Base-by-base conservation (phyloP, 2,329 filamentous ascomycete genomes). In the Fusarium pseudograminearum region DNA sequence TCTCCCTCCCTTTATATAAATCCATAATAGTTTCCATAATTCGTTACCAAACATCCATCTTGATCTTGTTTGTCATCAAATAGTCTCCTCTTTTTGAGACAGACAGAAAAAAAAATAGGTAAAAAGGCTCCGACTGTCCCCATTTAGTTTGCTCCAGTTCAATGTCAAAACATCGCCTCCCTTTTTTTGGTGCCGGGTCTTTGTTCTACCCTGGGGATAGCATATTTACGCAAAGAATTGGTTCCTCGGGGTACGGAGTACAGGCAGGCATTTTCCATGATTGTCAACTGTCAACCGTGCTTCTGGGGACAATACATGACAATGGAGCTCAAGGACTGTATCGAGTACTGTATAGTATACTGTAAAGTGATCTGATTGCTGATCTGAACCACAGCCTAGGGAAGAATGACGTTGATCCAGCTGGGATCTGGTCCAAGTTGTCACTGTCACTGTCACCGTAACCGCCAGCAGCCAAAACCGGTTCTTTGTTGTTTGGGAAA, bases 371-470 rank as follows among this genome's bases (percentile, higher is more conserved):
- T 31, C 44, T 16, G 44, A 46, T 44, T 40, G 36, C 22, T 44
- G 41, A 46, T 8, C 26, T 51, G 33, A 51, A 40, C 48, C 48
- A 51, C 4, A 51, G 24, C 7, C 18, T 20, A 51, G 33, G 48
- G 59, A 70, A 61, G 60, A 64, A 74, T 74, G 71, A 73, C 71
- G 73, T 74, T 70, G 30, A 50, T 44, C 34, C 28, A 50, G 31
- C 56, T 53, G 38, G 57, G 62, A 52, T 68, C 63, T 61, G 50
- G 50, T 44, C 51, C 48, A 63, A 57, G 42, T 52, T 57, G 28
- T 30, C 28, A 30, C 28, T 30, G 28, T 46, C 44, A 57, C 55
- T 59, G 54, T 28, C 12, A 22, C 36, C 36, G 46, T 48, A 67
- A 41, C 44, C 20, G 30, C 59, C 15, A 62, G 36, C 47, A 20